Evolutionary conservation across 176 grass and related monocot species (phyloP).

Genomic region (Phoenix dactylifera): DNA sequence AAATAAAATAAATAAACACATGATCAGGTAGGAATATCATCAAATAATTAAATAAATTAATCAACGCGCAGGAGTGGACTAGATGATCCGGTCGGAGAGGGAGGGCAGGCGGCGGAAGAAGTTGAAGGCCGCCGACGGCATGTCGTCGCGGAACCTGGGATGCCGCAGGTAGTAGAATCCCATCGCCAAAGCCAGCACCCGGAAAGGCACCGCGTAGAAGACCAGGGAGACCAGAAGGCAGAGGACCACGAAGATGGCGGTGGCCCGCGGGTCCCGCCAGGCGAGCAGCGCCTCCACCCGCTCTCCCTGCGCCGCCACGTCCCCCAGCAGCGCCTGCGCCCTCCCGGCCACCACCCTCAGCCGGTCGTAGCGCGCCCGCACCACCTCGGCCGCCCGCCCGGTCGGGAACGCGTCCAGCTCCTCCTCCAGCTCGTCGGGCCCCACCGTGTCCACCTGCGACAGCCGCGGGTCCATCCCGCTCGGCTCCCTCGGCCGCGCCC

Average conservation of each 20-base stretch:
- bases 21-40: no score
- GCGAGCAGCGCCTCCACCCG: slow-evolving; percentile 75
- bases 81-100: slow-evolving; percentile 66
- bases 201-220: slow-evolving; percentile 68
- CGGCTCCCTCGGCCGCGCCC: slow-evolving; percentile 41
- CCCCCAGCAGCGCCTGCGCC: slow-evolving; percentile 78
- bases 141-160: slow-evolving; percentile 86
- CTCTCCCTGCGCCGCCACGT: slow-evolving; percentile 88
- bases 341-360: slow-evolving; percentile 74
- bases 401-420: slow-evolving; percentile 91
- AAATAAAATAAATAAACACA: no score
- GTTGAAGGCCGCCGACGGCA: slow-evolving; percentile 83
- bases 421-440: slow-evolving; percentile 91
- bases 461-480: slow-evolving; percentile 73
- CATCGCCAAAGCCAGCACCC: slow-evolving; percentile 51
- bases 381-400: slow-evolving; percentile 48
- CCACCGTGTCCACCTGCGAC: slow-evolving; percentile 70
- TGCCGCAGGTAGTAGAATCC: slow-evolving; percentile 86
- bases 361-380: slow-evolving; percentile 67
- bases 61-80: not conserved
- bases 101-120: slow-evolving; percentile 91
- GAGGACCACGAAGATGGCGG: slow-evolving; percentile 48
- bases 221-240: slow-evolving; percentile 53
- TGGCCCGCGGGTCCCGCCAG: slow-evolving; percentile 87
- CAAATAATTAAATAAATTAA: no score